These are phyloP conservation scores for Aspergillus sparsus DNA, from an alignment of 495 filamentous ascomycete species.

Conservation along the genomic window DNA sequence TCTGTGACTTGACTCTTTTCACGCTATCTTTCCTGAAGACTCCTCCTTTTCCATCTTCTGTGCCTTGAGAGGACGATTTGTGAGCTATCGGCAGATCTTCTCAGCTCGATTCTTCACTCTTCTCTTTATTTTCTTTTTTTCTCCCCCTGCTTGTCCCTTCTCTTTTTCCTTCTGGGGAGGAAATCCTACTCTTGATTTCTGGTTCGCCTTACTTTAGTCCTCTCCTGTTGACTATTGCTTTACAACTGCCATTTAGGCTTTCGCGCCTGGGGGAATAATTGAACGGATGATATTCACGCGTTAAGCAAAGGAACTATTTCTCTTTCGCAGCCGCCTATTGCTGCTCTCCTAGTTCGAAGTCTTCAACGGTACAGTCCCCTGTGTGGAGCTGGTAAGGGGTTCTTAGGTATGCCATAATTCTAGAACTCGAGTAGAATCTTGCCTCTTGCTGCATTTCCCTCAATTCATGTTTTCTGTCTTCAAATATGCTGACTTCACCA, in stretches of 20 bases:
- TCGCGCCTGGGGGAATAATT: not conserved
- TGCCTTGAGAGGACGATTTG: conserved; percentile 10
- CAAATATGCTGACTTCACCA: conserved; percentile 2
- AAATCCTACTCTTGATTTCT: conserved; percentile 10
- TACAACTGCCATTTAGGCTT: not conserved
- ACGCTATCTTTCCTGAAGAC: not conserved
- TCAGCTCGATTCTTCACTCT: conserved; percentile 11
- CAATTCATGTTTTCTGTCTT: not conserved
- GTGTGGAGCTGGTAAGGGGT: not conserved
- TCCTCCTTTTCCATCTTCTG: conserved; percentile 9
- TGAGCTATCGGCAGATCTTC: conserved; percentile 3
- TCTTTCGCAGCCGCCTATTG: not conserved
- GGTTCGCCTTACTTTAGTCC: conserved; percentile 5
- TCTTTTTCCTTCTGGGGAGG: not conserved
- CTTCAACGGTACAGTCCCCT: not conserved
- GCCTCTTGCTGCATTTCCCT: not conserved
- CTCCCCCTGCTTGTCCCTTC: conserved; percentile 13
- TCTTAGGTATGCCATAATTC: no score
- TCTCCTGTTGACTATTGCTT: not conserved
- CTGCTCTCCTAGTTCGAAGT: not conserved
- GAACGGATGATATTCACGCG: not conserved
- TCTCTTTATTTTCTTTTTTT: conserved; percentile 18
- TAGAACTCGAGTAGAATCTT: not conserved
- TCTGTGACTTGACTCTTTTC: conserved; percentile 3
- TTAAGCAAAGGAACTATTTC: not conserved